Base-by-base conservation (phyloP, 1,284 basidiomycete genomes). In the Neotropicomus parvogracilis region DNA sequence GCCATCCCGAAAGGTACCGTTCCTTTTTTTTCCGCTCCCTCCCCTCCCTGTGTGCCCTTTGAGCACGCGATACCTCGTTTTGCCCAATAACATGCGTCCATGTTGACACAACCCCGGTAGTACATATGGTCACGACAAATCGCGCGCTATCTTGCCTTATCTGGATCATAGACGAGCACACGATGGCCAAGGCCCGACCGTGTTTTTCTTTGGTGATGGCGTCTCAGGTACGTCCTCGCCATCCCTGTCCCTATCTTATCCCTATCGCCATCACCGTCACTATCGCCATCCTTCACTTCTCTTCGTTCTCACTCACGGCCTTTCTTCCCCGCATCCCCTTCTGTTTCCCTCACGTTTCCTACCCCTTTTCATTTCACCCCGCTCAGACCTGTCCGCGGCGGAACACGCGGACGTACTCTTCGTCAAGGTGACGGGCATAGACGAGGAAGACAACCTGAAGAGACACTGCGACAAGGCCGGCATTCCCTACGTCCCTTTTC, bases 191-290 rank as follows among this genome's bases (percentile, higher is more conserved):
- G 81, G 83, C 13, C 94, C 94, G 3, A 85, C 80, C 1, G 73
- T 95, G 14, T 94, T 97, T 71, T 97, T 95, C 79, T 94, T 95
- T 57, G 94, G 94, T 1, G 94, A 97, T 64, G 94, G 94, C 38
- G 94, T 95, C 46, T 91, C 88, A 51, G 89, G 89, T 87, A 48
- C 40, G 78, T 66, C 16, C 7, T 8, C 24, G 8, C 24, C 24
- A 24, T 24, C 24, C 24, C 4, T 24, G 24, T 24, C 24, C 24
- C 24, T 24, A 8, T 24, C 24, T 24, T 24, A 24, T 24, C 24
- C n/a, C 16, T 27, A n/a, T 37, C 20, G 21, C 14, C 14, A 14
- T 24, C 24, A 5, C 8, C 24, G 8, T 24, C 24, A 8, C 26
- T 19, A n/a, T 19, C 11, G 11, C 11, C 16, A 4, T 17, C 16